These are phyloP conservation scores for Pluteus cervinus DNA, from an alignment of 768 basidiomycete genomes.

Conservation along the genomic window DNA sequence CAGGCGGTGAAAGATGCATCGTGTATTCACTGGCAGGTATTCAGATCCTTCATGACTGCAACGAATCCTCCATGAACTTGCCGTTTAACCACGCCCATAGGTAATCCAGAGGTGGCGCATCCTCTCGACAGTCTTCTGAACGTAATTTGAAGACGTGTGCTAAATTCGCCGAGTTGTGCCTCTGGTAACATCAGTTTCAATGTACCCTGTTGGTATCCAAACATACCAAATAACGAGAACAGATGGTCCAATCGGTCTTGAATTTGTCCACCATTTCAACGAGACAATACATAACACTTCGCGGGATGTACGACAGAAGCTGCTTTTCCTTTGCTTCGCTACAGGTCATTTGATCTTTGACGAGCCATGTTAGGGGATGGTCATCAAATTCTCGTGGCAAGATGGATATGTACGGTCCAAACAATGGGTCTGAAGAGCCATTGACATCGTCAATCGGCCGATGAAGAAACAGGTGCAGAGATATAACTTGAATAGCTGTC, in stretches of 20 bases:
- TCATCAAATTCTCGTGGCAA: conserved; percentile 67
- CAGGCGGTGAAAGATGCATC: conserved; percentile 74
- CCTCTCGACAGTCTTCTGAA: too few species aligned
- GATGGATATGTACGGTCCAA: conserved; percentile 74
- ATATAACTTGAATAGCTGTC: conserved; percentile 69
- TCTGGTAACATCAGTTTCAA: too few species aligned
- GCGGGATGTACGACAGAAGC: conserved; percentile 44
- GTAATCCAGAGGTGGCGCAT: too few species aligned
- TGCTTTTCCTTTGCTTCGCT: conserved; percentile 11
- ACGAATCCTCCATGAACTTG: conserved; percentile 23
- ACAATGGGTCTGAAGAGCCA: conserved; percentile 46
- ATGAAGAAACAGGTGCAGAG: conserved; percentile 74
- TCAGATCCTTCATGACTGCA: conserved; percentile 1
- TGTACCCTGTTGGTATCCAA: too few species aligned
- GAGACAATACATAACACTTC: conserved; percentile 35
- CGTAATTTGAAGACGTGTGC: too few species aligned
- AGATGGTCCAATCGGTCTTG: conserved; percentile 49
- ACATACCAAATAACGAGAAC: conserved; percentile 50
- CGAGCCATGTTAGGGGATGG: conserved; percentile 82
- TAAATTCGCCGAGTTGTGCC: too few species aligned
- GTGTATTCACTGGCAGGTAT: conserved; percentile 70
- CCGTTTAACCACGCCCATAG: conserved; percentile 94
- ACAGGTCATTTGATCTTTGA: conserved; percentile 13
- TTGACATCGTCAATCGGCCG: conserved; percentile 34
- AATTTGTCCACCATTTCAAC: conserved; percentile 42